Conservation (phyloP, 257 asterid genomes). For the Solanum arcanum region DNA sequence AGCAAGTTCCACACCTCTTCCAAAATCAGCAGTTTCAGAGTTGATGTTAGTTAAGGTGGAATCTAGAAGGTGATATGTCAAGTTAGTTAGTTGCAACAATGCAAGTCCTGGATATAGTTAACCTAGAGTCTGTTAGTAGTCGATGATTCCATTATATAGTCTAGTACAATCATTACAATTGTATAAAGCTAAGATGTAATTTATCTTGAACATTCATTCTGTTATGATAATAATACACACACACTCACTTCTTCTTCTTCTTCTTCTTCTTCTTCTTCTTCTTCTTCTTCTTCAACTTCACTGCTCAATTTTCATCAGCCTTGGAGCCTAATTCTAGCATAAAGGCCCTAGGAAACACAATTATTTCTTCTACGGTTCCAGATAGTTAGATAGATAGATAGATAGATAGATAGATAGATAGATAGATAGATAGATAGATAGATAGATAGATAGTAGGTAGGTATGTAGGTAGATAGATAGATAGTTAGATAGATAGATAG, state of each 20-base stretch:
- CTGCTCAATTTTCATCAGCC: no score
- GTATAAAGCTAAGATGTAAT: no score
- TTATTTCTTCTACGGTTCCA: constrained; percentile 11
- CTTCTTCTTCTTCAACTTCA: background rate
- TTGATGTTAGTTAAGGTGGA: constrained; percentile 13
- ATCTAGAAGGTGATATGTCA: constrained; percentile 21
- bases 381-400: background rate
- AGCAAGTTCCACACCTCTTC: constrained; percentile 17
- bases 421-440: no score
- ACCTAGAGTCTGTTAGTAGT: background rate
- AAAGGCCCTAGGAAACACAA: background rate
- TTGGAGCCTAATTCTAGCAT: no score
- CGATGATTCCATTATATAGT: background rate
- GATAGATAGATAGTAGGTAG: no score
- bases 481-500: no score
- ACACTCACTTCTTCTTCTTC: no score
- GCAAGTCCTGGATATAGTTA: background rate
- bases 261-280: background rate
- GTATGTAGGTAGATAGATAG: no score
- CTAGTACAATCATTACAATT: background rate
- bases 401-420: no score
- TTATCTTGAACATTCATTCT: no score
- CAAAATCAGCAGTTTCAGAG: constrained; percentile 15
- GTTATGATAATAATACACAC: no score
- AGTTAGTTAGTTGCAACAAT: background rate